Conservation (phyloP, 208 protist species). For the Novymonas esmeraldas region DNA sequence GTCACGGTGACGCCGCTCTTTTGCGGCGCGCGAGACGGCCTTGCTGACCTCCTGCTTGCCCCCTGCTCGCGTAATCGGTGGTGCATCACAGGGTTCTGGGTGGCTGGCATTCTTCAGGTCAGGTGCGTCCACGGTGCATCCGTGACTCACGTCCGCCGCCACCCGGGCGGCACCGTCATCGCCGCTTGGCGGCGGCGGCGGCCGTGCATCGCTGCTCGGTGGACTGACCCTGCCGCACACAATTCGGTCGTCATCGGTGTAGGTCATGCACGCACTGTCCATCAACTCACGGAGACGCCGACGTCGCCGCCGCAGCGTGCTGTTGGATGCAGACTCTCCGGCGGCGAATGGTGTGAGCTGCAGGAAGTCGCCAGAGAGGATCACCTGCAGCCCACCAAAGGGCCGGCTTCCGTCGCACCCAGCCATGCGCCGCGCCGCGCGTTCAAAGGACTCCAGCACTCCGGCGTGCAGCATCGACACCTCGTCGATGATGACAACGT, state of each 20-base stretch:
- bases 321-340: not conserved
- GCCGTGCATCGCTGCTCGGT: not conserved
- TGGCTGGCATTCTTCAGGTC: no score
- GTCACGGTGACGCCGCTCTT: slow-evolving; percentile 1
- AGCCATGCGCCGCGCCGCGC: slow-evolving; percentile 53
- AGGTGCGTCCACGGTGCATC: no score
- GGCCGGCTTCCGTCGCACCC: slow-evolving; percentile 37
- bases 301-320: not conserved
- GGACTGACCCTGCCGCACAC: not conserved
- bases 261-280: no score
- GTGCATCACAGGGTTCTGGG: not conserved
- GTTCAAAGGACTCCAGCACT: slow-evolving; percentile 85
- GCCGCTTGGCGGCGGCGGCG: no score
- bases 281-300: no score
- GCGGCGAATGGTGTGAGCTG: slow-evolving; percentile 81
- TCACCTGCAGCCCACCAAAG: slow-evolving; percentile 93
- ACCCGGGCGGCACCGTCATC: no score
- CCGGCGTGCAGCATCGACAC: slow-evolving; percentile 89
- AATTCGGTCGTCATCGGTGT: not conserved
- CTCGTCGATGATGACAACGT: slow-evolving; percentile 90
- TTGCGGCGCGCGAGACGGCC: not conserved
- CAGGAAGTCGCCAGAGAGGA: slow-evolving; percentile 94
- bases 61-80: not conserved
- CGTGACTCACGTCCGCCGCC: no score
- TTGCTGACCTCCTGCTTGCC: not conserved